A percentile compares a stretch with the other conserved stretches of the same genome.
phyloP scores from a whole-genome alignment of 1,284 basidiomycete genomes.

The Ceratobasidium sp. region DNA sequence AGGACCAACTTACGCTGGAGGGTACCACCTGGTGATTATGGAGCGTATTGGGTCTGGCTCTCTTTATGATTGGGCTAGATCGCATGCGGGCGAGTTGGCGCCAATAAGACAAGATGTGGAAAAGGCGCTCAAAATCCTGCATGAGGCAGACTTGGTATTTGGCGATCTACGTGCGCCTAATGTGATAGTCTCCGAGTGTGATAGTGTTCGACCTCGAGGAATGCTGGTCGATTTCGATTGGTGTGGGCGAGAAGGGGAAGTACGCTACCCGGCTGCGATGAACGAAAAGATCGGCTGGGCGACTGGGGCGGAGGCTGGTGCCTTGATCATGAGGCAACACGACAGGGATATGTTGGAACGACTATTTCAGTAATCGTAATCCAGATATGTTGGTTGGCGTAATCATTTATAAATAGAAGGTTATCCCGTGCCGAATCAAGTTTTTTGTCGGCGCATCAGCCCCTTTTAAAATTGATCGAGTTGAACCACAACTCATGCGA shows the following conservation, averaged over 20 bases:
- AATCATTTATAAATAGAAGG: too few species aligned
- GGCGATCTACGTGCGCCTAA: conserved; percentile 34
- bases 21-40: background rate
- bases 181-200: background rate
- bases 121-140: conserved; percentile 2
- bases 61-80: background rate
- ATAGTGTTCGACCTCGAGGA: background rate
- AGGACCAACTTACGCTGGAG: background rate
- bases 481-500: too few species aligned
- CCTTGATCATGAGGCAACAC: background rate
- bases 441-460: too few species aligned
- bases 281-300: conserved; percentile 22
- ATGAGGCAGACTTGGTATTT: conserved; percentile 18
- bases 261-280: background rate
- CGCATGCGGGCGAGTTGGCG: background rate
- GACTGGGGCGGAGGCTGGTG: background rate
- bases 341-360: conserved; percentile 4
- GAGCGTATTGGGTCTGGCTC: background rate
- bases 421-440: too few species aligned
- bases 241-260: conserved; percentile 8
- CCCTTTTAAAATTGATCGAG: too few species aligned
- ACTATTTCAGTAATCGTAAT: background rate
- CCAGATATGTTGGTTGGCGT: too few species aligned
- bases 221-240: conserved; percentile 38
- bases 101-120: background rate